Evolutionary conservation across 1,284 basidiomycete genomes (phyloP), one percentile per base, ranked within the genome.

Genomic region (Trichosporon sp.): DNA sequence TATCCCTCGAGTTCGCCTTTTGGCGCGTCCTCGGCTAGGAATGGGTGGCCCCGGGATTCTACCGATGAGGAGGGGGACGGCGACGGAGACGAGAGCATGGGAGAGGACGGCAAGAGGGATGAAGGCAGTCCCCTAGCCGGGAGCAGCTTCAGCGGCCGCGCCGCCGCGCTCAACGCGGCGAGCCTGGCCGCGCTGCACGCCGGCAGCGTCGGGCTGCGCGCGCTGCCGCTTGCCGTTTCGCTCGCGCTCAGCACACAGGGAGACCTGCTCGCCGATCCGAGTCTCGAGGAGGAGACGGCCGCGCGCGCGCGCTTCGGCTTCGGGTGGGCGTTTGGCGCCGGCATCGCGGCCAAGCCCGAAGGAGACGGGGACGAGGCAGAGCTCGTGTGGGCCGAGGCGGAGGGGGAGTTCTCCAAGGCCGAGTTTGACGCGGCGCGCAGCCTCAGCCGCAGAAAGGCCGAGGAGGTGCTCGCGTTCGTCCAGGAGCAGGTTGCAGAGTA

Each of bases 221-320:
- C 81, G 0, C 79, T 85, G 29, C 78, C 85, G 3, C 72, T 85
- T 0, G 85, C 85, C 3, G 80, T 84, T 0, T 74, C 81, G 6
- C 76, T 86, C n/a, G 85, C 85, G 0, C 73, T 81, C 18, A 56
- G 83, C 2, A 68, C 75, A 1, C 66, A 80, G 73, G 82, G 66
- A 11, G 88, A 90, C 72, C 76, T 92, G 67, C 87, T 92, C 68
- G 77, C 91, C 32, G 92, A 91, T 71, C 92, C 91, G 1, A 84
- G 90, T 27, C 2, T 88, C 86, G 85, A 85, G 53, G 87, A 88
- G 76, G 87, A 87, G 53, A 86, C 87, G 42, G 86, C 88, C 47
- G 91, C 91, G 3, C 80, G 79, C 12, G 85, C 85, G 13, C 81
- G 90, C 18, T 85, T 89, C 34, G 87, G 86, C 0, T 82, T 85